These are phyloP conservation scores for Chytriomyces sp. DNA, from an alignment of 192 early-diverging fungal genomes.

Conservation along the genomic window DNA sequence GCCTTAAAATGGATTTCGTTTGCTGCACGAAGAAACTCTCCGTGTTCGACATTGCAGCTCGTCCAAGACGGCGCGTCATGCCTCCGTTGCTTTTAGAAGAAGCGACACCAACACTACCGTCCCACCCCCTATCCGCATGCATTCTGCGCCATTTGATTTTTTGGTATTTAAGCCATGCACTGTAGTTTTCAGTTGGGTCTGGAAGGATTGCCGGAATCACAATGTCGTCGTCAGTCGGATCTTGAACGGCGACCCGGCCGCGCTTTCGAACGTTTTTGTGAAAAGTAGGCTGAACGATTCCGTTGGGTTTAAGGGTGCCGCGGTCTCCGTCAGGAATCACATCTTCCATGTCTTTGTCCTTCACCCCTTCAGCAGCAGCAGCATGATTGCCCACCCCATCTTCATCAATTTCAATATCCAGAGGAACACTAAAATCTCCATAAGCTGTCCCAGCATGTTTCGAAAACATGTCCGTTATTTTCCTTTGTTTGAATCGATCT, in stretches of 20 bases:
- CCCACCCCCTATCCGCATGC: conserved; percentile 45
- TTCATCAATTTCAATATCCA: conserved; percentile 32
- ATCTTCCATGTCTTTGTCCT: conserved; percentile 49
- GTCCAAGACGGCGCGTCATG: background rate
- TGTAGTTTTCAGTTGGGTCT: conserved; percentile 71
- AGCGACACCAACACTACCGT: background rate
- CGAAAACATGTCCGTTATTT: conserved; percentile 85
- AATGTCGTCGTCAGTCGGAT: conserved; percentile 44
- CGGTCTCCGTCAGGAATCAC: conserved; percentile 20
- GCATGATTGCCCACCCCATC: conserved; percentile 15
- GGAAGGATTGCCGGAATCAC: conserved; percentile 64
- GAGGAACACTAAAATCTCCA: conserved; percentile 4
- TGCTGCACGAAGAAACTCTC: conserved; percentile 75
- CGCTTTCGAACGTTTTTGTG: conserved; percentile 42
- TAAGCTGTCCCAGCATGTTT: conserved; percentile 18
- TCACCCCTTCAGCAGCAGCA: background rate
- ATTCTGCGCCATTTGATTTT: conserved; percentile 74
- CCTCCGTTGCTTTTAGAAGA: background rate
- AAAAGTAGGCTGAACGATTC: conserved; percentile 34
- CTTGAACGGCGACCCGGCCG: conserved; percentile 14
- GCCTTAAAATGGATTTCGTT: conserved; percentile 65
- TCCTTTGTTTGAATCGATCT: conserved; percentile 83
- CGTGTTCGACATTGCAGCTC: conserved; percentile 13
- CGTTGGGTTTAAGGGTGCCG: conserved; percentile 1
- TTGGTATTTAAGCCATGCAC: conserved; percentile 74